Conservation (phyloP, 306 rosid genomes). For the Hippophae gyantsensis region DNA sequence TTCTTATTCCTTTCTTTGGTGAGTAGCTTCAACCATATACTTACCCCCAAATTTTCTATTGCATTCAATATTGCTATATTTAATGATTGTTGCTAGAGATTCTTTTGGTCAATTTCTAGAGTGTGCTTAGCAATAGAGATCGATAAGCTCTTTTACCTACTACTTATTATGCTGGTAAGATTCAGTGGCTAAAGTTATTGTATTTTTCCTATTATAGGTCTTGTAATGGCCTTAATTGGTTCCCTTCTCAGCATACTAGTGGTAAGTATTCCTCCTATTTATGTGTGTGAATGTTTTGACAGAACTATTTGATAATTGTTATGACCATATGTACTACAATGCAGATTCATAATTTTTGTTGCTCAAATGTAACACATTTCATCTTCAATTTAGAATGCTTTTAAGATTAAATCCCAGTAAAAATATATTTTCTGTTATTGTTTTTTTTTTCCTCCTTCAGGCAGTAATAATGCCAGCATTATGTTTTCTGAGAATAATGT, state of each 20-base stretch:
- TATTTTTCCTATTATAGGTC: slow-evolving; percentile 34
- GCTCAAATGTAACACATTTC: too few relatives aligned
- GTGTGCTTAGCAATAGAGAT: not conserved
- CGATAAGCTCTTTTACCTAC: not conserved
- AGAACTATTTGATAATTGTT: too few relatives aligned
- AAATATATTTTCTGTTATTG: not conserved
- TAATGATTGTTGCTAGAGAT: not conserved
- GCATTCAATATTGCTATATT: not conserved
- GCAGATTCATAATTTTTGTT: too few relatives aligned
- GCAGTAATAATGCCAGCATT: slow-evolving; percentile 49
- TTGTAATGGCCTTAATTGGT: slow-evolving; percentile 72
- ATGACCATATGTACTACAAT: too few relatives aligned
- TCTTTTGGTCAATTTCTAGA: not conserved
- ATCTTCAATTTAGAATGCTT: too few relatives aligned
- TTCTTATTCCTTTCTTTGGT: slow-evolving; percentile 77
- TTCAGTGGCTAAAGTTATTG: not conserved
- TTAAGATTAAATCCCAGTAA: not conserved
- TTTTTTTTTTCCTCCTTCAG: slow-evolving; percentile 33
- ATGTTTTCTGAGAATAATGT: slow-evolving; percentile 63
- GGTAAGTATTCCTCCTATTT: slow-evolving; percentile 32
- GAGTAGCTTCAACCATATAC: slow-evolving; percentile 14
- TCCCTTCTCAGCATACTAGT: slow-evolving; percentile 54
- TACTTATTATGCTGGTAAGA: not conserved
- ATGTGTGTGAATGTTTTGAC: too few relatives aligned
- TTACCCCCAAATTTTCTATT: not conserved